Base-by-base conservation (phyloP, 164 flowering plant species). In the Sextonia rubra region DNA sequence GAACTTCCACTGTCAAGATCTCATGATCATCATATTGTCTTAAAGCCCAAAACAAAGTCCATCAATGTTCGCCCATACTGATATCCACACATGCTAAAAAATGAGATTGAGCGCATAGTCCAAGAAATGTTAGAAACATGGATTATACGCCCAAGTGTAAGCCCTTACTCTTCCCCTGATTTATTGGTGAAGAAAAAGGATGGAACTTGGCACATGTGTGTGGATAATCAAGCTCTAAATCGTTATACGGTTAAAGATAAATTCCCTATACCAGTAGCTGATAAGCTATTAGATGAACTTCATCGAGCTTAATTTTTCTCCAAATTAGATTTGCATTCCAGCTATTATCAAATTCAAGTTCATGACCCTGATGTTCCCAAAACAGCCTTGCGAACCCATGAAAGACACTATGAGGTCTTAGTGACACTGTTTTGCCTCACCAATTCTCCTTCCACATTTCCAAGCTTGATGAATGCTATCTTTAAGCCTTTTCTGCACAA, bases 71-170 rank as follows among this genome's bases (percentile, higher is more conserved):
- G 67, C 12, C 67, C 47, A 3, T 64, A 29, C 15, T 3, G 67
- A 18, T 63, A 63, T 12, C 66, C 32, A 11, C 66, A 63, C 66
- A 63, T 63, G 29, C 66, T 24, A 63, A 64, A 26, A 23, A 60
- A 60, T 64, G 67, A 64, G 14, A 64, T 64, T 26, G 47, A 64
- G 44, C 17, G n/a, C 18, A 24, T 63, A 0, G 37, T 64, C 7
- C 9, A 27, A 14, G 67, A 26, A 64, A 64, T 64, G 67, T 9
- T 26, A 26, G 67, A 29, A 20, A 15, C 18, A n/a, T 20, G 67
- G 12, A 15, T 64, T 20, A 64, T 64, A 7, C 29, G 26, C 14
- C 20, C 18, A 0, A 26, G 37, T 27, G 20, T 12, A 26, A 64
- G 67, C 6, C 67, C 37, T 8, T 64, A 26, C 8, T 64, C 67